Conservation (phyloP, 1,284 basidiomycete species). For the Trichosporon ovoides region DNA sequence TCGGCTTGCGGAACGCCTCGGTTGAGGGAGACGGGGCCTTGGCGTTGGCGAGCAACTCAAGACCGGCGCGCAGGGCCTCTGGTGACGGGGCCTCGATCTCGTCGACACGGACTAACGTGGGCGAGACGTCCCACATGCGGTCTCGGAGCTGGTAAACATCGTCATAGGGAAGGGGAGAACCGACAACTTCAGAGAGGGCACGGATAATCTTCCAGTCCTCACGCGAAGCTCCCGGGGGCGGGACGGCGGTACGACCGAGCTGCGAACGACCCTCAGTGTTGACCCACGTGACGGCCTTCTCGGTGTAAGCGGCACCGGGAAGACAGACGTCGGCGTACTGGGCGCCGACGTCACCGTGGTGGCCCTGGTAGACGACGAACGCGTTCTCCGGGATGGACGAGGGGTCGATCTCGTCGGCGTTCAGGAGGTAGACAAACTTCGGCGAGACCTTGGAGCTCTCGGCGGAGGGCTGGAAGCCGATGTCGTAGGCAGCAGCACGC, state of each 20-base stretch:
- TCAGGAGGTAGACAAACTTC: slow-evolving; percentile 96
- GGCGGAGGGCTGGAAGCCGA: slow-evolving; percentile 83
- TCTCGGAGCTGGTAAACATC: slow-evolving; percentile 81
- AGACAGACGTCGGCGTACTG: slow-evolving; percentile 94
- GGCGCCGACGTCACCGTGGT: slow-evolving; percentile 95
- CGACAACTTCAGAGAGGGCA: slow-evolving; percentile 88
- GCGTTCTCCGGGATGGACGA: slow-evolving; percentile 86
- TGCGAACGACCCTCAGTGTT: slow-evolving; percentile 96
- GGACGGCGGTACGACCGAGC: slow-evolving; percentile 83
- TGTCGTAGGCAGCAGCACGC: slow-evolving; percentile 89
- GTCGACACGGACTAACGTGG: slow-evolving; percentile 83
- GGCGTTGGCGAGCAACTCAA: slow-evolving; percentile 62
- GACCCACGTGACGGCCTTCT: slow-evolving; percentile 91
- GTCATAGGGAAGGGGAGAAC: slow-evolving; percentile 79
- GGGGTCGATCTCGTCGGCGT: slow-evolving; percentile 90
- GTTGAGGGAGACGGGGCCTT: slow-evolving; percentile 48
- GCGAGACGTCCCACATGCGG: slow-evolving; percentile 95
- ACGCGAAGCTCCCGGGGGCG: slow-evolving; percentile 87
- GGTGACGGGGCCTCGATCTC: slow-evolving; percentile 69
- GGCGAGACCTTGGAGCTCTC: slow-evolving; percentile 69
- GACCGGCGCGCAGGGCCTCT: slow-evolving; percentile 65
- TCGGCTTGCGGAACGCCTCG: slow-evolving; percentile 68
- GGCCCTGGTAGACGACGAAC: slow-evolving; percentile 98
- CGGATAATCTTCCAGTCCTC: slow-evolving; percentile 99
- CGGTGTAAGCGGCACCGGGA: slow-evolving; percentile 91